These are phyloP conservation scores for Cladosporium sp. DNA, from an alignment of 2,329 filamentous ascomycete species.

Conservation along the genomic window DNA sequence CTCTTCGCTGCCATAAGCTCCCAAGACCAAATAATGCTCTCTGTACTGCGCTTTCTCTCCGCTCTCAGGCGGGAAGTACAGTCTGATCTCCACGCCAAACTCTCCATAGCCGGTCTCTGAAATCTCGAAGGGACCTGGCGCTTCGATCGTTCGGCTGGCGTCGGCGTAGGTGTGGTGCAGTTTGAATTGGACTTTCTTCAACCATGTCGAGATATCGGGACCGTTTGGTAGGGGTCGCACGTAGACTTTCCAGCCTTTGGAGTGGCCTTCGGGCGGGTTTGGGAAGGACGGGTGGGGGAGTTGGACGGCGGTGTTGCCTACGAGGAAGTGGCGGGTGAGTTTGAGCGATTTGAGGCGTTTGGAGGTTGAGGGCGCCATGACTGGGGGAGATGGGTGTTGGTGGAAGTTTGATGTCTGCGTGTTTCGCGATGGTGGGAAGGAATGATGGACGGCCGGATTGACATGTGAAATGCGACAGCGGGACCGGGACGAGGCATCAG, in stretches of 20 bases:
- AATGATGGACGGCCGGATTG: background rate
- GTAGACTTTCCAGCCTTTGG: constrained; percentile 94
- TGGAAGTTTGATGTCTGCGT: background rate
- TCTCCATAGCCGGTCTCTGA: constrained; percentile 96
- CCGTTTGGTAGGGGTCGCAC: constrained; percentile 85
- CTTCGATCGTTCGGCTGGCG: constrained; percentile 78
- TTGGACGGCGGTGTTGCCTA: constrained; percentile 47
- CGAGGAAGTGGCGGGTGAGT: constrained; percentile 36
- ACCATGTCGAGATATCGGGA: constrained; percentile 84
- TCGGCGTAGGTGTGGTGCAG: constrained; percentile 96
- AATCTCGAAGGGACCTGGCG: constrained; percentile 71
- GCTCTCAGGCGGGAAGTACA: constrained; percentile 85
- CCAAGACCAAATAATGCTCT: constrained; percentile 86
- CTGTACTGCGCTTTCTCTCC: constrained; percentile 94
- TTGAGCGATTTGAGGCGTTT: constrained; percentile 33
- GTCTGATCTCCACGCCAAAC: constrained; percentile 91
- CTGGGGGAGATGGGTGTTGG: background rate
- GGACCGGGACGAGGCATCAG: background rate
- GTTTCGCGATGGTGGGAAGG: background rate
- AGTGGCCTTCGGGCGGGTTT: constrained; percentile 80
- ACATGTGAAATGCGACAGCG: background rate
- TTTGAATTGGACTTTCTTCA: constrained; percentile 96
- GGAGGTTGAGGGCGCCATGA: constrained; percentile 31
- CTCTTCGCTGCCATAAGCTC: constrained; percentile 77
- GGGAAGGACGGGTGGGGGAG: constrained; percentile 75